These are phyloP conservation scores for Jackrogersella multiformis DNA, from an alignment of 495 filamentous ascomycete species.

Conservation along the genomic window DNA sequence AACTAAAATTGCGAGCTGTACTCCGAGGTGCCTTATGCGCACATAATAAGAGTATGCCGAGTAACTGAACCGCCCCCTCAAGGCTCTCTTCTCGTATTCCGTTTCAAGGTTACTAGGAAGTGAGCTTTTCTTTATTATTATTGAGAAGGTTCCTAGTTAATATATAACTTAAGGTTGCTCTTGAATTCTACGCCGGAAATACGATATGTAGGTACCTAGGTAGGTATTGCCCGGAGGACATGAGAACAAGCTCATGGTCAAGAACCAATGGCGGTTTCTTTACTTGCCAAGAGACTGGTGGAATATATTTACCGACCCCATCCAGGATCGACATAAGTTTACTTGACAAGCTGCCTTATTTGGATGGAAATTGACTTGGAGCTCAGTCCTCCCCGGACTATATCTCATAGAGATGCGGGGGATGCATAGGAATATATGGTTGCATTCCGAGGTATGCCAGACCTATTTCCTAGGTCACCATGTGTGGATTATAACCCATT, in stretches of 20 bases:
- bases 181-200: not conserved
- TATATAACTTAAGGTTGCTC: not conserved
- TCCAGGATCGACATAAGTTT: conserved; percentile 17
- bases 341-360: conserved; percentile 27
- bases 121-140: not conserved
- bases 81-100: not conserved
- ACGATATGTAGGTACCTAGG: not conserved
- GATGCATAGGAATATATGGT: conserved; percentile 11
- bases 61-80: not conserved
- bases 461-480: not conserved
- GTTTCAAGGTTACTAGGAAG: not conserved
- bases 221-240: conserved; percentile 2
- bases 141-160: not conserved
- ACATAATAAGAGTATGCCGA: too few relatives aligned
- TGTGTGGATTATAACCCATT: not conserved
- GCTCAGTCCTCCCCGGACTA: conserved; percentile 11
- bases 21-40: not conserved
- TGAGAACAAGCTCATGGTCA: conserved; percentile 16
- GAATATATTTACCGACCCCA: conserved; percentile 21
- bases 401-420: conserved; percentile 36
- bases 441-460: conserved; percentile 17
- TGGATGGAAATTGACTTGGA: conserved; percentile 22
- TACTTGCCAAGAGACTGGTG: conserved; percentile 10
- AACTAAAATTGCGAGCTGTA: not conserved
- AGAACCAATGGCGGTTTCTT: not conserved